These are phyloP conservation scores for Dalbergia cultrata DNA, from an alignment of 306 rosid species.

Conservation along the genomic window DNA sequence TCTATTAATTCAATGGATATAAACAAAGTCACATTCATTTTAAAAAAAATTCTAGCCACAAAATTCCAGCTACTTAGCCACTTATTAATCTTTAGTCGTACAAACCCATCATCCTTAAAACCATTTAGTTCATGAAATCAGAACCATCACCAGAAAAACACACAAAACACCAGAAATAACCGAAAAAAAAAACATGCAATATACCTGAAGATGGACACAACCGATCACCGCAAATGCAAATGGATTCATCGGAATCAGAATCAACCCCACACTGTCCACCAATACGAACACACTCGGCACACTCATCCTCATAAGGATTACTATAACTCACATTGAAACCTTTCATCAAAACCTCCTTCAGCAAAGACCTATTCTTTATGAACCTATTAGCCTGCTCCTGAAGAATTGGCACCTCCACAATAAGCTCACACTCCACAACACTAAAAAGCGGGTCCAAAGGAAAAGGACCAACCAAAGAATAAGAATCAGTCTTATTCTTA, in stretches of 20 bases:
- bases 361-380: conserved; percentile 43
- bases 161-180: conserved; percentile 12
- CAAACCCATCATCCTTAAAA: neutral
- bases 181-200: conserved; percentile 25
- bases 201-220: conserved; percentile 64
- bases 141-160: neutral
- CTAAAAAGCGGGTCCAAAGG: conserved; percentile 57
- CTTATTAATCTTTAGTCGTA: neutral
- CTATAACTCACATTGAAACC: conserved; percentile 66
- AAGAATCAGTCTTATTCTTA: conserved; percentile 48
- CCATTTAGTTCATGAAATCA: neutral
- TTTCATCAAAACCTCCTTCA: conserved; percentile 58
- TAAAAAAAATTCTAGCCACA: too few relatives aligned
- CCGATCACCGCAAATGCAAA: conserved; percentile 67
- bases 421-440: conserved; percentile 31
- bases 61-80: too few relatives aligned
- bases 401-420: conserved; percentile 55
- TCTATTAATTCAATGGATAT: too few relatives aligned
- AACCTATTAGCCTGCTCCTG: conserved; percentile 41
- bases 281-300: conserved; percentile 49
- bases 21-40: too few relatives aligned
- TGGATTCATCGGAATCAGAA: conserved; percentile 30
- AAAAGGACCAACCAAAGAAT: conserved; percentile 59
- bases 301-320: conserved; percentile 37
- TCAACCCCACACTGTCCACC: conserved; percentile 66